Percentiles rank a stretch among this genome's conserved stretches.
phyloP scores from a whole-genome alignment of 1,139 yeast genomes.

The Suhomyces anneliseae region DNA sequence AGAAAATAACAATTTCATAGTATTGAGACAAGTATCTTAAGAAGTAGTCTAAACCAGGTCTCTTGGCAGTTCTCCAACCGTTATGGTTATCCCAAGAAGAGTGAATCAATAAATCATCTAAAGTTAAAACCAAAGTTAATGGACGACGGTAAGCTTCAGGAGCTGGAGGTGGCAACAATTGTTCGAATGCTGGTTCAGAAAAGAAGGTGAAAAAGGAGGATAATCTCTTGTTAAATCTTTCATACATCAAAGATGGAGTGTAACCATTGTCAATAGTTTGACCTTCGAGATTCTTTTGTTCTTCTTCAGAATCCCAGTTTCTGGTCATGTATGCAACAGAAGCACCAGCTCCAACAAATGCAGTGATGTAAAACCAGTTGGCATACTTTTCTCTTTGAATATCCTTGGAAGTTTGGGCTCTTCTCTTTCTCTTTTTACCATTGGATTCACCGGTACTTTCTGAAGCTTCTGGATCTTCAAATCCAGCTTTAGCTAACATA shows the following conservation, averaged over 20 bases:
- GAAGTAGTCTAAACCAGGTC: constrained; percentile 98
- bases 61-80: constrained; percentile 99
- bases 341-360: constrained; percentile 60
- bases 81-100: constrained; percentile 88
- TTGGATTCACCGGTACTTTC: constrained; percentile 6
- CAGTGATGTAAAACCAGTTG: constrained; percentile 62
- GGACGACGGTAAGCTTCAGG: constrained; percentile 94
- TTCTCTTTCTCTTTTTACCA: constrained; percentile 47
- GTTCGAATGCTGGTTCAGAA: constrained; percentile 92
- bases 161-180: constrained; percentile 82
- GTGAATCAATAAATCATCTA: constrained; percentile 89
- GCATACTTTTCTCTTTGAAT: constrained; percentile 61
- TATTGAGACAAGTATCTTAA: constrained; percentile 91
- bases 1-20: constrained; percentile 90
- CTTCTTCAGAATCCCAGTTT: constrained; percentile 84
- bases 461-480: constrained; percentile 42
- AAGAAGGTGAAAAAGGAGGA: constrained; percentile 78
- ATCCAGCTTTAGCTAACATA: constrained; percentile 78
- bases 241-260: constrained; percentile 62
- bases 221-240: constrained; percentile 69
- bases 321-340: constrained; percentile 78
- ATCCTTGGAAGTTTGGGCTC: constrained; percentile 61
- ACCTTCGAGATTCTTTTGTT: constrained; percentile 51
- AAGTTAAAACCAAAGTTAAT: constrained; percentile 79
- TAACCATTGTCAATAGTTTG: constrained; percentile 65